phyloP scores from a whole-genome alignment of 495 filamentous ascomycete species.

The Hyaloscypha bicolor region DNA sequence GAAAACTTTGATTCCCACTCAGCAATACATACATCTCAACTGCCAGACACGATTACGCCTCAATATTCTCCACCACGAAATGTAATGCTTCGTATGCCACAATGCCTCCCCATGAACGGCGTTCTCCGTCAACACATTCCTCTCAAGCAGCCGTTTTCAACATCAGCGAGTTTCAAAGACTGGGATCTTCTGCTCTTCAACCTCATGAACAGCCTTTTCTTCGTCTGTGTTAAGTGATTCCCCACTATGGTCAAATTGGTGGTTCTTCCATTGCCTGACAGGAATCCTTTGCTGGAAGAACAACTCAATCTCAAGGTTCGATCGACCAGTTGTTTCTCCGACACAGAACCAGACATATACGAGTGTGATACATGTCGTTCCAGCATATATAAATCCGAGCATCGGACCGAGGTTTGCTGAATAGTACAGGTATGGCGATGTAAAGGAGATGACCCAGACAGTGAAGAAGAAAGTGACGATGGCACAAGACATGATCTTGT shows the following conservation, averaged over 20 bases:
- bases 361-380: constrained; percentile 34
- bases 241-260: background rate
- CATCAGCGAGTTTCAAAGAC: no score
- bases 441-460: constrained; percentile 42
- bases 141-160: no score
- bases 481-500: constrained; percentile 40
- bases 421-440: constrained; percentile 44
- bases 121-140: no score
- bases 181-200: no score
- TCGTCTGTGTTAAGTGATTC: no score
- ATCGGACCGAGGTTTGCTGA: constrained; percentile 40
- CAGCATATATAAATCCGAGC: constrained; percentile 43
- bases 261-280: constrained; percentile 20
- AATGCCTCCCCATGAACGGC: no score
- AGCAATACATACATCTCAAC: no score
- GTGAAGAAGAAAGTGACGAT: constrained; percentile 40
- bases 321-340: constrained; percentile 40
- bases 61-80: no score
- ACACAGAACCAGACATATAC: constrained; percentile 47
- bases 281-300: constrained; percentile 33
- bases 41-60: no score
- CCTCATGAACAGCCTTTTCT: no score
- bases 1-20: no score
- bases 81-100: no score
- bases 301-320: constrained; percentile 35